Evolutionary conservation across 139 green algal genomes (phyloP).

Genomic region (Micractinium sp.): DNA sequence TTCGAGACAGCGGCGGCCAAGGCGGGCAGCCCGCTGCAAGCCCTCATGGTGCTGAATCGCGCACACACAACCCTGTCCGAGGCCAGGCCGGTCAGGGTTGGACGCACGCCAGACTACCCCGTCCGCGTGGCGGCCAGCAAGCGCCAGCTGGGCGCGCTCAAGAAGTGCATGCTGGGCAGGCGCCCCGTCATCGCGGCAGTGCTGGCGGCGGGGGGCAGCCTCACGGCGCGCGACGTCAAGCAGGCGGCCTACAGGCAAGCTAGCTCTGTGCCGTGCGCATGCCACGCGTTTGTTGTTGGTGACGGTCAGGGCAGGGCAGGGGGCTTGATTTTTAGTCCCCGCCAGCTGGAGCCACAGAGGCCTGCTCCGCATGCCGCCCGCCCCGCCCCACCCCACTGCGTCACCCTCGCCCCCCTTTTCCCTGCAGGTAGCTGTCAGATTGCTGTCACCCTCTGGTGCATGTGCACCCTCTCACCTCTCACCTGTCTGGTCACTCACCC

Average conservation of each 20-base stretch:
- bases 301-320: no score
- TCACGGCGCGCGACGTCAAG: background rate
- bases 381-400: no score
- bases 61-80: conserved; percentile 44
- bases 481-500: no score
- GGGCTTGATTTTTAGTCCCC: no score
- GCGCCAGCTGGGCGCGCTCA: background rate
- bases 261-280: background rate
- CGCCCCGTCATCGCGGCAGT: conserved; percentile 3
- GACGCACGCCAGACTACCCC: conserved; percentile 2
- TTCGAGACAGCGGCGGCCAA: conserved; percentile 16
- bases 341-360: no score
- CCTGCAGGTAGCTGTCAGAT: background rate
- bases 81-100: background rate
- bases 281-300: no score
- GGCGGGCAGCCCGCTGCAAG: background rate
- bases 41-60: background rate
- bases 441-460: background rate
- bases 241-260: conserved; percentile 11
- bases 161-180: background rate
- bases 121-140: background rate
- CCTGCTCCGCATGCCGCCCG: no score
- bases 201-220: background rate
- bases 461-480: no score
- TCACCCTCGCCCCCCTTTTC: no score